Conservation (phyloP, 257 asterid species). For the Jacaranda copaia region DNA sequence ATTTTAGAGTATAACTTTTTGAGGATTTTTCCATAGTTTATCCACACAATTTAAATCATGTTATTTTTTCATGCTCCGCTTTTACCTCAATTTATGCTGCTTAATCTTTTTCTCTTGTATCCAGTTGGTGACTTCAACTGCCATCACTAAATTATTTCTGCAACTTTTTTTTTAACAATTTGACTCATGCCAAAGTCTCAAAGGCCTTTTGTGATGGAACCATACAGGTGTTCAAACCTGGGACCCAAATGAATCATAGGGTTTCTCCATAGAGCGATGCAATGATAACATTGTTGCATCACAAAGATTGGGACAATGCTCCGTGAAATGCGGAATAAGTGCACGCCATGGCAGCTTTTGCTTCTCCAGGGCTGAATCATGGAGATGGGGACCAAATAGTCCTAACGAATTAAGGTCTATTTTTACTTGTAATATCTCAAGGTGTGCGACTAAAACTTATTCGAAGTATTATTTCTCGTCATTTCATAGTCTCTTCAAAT, state of each 20-base stretch:
- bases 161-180: not conserved
- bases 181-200: not conserved
- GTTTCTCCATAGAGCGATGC: not conserved
- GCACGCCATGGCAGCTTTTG: constrained; percentile 35
- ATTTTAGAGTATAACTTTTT: not conserved
- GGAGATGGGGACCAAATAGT: constrained; percentile 3
- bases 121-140: constrained; percentile 22
- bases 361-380: constrained; percentile 11
- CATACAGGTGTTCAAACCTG: not conserved
- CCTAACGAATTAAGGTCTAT: not conserved
- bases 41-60: constrained; percentile 18
- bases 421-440: not conserved
- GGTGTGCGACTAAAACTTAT: too few relatives aligned
- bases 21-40: not conserved
- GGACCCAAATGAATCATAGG: constrained; percentile 21
- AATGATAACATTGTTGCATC: not conserved
- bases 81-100: constrained; percentile 6
- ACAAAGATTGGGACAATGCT: constrained; percentile 10
- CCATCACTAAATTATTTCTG: not conserved
- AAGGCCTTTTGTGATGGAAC: not conserved
- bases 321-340: constrained; percentile 22
- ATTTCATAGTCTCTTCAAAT: too few relatives aligned
- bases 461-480: too few relatives aligned
- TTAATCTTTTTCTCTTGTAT: not conserved
- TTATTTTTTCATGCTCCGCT: not conserved